Percentiles rank a stretch among this genome's conserved stretches.
phyloP scores from a whole-genome alignment of 345 rosid species.

The Eucalyptus erythrocorys region DNA sequence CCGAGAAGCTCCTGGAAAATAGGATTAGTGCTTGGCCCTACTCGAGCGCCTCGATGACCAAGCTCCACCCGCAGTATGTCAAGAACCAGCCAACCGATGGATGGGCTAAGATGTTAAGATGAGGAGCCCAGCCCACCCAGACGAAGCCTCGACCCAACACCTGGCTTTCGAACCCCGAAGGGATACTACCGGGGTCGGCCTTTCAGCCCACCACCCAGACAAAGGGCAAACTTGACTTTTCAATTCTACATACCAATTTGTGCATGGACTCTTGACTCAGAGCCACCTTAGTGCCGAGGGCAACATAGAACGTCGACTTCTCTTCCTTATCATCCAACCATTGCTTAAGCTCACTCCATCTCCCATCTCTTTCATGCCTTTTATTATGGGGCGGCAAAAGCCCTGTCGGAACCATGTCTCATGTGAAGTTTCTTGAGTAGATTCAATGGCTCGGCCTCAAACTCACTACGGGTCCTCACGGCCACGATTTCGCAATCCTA shows the following conservation, averaged over 20 bases:
- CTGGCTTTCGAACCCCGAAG: neutral
- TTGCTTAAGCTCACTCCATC: neutral
- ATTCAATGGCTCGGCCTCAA: neutral
- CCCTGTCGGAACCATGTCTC: neutral
- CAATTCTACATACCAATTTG: constrained; percentile 6
- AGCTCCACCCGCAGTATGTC: constrained; percentile 12
- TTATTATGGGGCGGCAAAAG: neutral
- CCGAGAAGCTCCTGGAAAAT: neutral
- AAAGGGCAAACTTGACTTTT: neutral
- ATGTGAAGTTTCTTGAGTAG: neutral
- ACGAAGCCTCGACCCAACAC: neutral
- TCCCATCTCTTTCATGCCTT: neutral
- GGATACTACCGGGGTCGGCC: neutral
- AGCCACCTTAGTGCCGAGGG: neutral
- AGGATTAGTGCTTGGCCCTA: neutral
- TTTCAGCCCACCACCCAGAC: constrained; percentile 1
- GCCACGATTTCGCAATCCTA: neutral
- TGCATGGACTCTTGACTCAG: neutral
- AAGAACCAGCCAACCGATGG: constrained; percentile 10
- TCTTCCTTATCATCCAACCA: neutral
- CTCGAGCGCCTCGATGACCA: constrained; percentile 3
- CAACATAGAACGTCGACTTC: neutral
- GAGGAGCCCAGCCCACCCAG: constrained; percentile 5
- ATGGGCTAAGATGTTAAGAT: neutral
- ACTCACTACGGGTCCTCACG: neutral